Conservation (phyloP, 179 eudicot species). For the Nepenthes alata region DNA sequence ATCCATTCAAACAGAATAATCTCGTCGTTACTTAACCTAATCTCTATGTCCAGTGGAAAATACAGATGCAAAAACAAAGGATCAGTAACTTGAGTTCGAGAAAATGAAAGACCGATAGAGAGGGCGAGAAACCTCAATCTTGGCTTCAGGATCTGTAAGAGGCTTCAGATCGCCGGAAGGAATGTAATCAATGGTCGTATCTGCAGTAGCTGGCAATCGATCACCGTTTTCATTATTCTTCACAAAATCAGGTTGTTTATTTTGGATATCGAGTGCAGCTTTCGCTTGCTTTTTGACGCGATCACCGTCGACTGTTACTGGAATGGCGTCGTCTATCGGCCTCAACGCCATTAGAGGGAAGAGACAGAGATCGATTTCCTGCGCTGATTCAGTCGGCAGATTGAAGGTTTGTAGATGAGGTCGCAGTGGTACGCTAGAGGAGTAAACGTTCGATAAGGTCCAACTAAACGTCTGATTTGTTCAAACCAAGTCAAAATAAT, state of each 20-base stretch:
- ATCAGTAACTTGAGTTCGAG: background rate
- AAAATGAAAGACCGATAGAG: background rate
- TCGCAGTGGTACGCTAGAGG: too few relatives aligned
- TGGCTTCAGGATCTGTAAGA: constrained; percentile 42
- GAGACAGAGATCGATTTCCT: too few relatives aligned
- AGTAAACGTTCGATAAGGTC: too few relatives aligned
- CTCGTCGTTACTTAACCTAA: background rate
- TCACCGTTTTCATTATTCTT: constrained; percentile 6
- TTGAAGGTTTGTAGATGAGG: too few relatives aligned
- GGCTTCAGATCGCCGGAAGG: constrained; percentile 58
- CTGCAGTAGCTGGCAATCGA: constrained; percentile 11
- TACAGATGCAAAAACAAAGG: too few relatives aligned
- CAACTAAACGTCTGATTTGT: too few relatives aligned
- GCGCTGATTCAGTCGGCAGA: too few relatives aligned
- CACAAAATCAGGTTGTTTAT: background rate
- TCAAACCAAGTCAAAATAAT: too few relatives aligned
- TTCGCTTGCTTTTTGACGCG: constrained; percentile 10
- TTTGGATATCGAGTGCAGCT: background rate
- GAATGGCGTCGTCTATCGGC: constrained; percentile 13
- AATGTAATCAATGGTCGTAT: constrained; percentile 47
- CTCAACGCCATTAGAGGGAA: constrained; percentile 9
- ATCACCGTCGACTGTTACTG: background rate
- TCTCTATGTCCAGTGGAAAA: background rate
- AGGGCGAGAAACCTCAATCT: constrained; percentile 38
- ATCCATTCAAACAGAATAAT: background rate